A percentile compares a stretch with the other conserved stretches of the same genome.
phyloP scores from a whole-genome alignment of 805 yeast species.

The Kodamaea sagamina region DNA sequence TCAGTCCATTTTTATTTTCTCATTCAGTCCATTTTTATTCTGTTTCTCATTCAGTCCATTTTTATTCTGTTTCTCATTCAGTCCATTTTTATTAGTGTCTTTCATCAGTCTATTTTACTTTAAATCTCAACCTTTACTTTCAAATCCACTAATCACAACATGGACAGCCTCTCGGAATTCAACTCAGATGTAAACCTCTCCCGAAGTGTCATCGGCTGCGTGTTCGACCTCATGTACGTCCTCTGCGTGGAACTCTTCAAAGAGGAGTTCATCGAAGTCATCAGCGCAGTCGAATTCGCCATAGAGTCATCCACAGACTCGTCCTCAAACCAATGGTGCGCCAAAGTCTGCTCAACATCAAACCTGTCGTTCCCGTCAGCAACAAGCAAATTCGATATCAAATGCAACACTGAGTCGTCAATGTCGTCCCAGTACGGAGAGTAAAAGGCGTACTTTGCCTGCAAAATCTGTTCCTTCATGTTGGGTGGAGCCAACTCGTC shows the following conservation, averaged over 20 bases:
- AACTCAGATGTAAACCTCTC: constrained; percentile 28
- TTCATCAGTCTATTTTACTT: too few species aligned
- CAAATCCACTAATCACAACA: constrained; percentile 8
- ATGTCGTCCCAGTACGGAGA: constrained; percentile 80
- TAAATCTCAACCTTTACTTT: too few species aligned
- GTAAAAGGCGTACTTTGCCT: constrained; percentile 70
- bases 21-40: too few species aligned
- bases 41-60: too few species aligned
- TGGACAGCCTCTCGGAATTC: constrained; percentile 14
- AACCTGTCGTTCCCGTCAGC: constrained; percentile 50
- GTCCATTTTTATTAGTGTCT: too few species aligned
- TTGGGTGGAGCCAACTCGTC: constrained; percentile 80
- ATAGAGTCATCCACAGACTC: constrained; percentile 13
- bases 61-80: too few species aligned
- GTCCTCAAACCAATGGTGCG: constrained; percentile 49
- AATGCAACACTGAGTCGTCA: constrained; percentile 62
- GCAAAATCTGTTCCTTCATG: constrained; percentile 71
- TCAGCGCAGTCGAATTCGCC: not conserved
- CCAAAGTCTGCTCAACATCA: constrained; percentile 38
- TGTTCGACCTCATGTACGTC: constrained; percentile 23
- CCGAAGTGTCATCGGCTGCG: constrained; percentile 31
- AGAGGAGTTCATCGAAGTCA: constrained; percentile 2
- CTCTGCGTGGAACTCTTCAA: constrained; percentile 17
- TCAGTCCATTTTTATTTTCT: too few species aligned
- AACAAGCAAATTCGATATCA: constrained; percentile 61